Percentiles rank a stretch among this genome's conserved stretches.
These are phyloP conservation scores for Scleroderma citrinum DNA, from an alignment of 768 basidiomycete species.

Conservation along the genomic window DNA sequence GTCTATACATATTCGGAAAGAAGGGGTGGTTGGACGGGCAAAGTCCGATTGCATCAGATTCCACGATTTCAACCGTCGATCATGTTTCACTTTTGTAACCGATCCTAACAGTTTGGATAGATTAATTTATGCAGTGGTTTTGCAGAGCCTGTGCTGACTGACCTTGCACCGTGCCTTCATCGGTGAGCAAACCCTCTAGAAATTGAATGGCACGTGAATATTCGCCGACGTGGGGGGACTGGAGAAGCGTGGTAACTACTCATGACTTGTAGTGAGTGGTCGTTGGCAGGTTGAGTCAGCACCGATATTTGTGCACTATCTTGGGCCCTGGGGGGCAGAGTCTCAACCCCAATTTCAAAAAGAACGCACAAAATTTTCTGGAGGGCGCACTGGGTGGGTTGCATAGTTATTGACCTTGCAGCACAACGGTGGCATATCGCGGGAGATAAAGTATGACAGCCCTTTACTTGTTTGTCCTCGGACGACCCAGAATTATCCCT, in stretches of 20 bases:
- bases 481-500: slow-evolving; percentile 16
- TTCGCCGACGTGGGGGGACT: too few species aligned
- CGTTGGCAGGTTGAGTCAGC: slow-evolving; percentile 1
- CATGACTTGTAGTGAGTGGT: too few species aligned
- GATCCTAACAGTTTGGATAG: background rate
- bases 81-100: slow-evolving; percentile 42
- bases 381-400: slow-evolving; percentile 8
- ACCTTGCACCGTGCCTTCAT: background rate
- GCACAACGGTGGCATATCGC: slow-evolving; percentile 18
- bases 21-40: slow-evolving; percentile 19
- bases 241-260: background rate
- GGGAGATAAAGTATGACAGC: slow-evolving; percentile 6
- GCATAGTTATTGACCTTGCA: slow-evolving; percentile 17
- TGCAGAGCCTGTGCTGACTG: too few species aligned
- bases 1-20: slow-evolving; percentile 32
- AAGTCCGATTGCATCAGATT: slow-evolving; percentile 4
- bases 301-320: slow-evolving; percentile 3
- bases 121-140: background rate
- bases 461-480: slow-evolving; percentile 11
- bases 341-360: slow-evolving; percentile 15
- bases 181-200: too few species aligned
- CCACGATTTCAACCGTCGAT: slow-evolving; percentile 34
- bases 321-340: background rate
- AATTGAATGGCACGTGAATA: too few species aligned
- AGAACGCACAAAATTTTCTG: slow-evolving; percentile 13